phyloP scores from a whole-genome alignment of 208 protist species.

The Leptomonas seymouri region DNA sequence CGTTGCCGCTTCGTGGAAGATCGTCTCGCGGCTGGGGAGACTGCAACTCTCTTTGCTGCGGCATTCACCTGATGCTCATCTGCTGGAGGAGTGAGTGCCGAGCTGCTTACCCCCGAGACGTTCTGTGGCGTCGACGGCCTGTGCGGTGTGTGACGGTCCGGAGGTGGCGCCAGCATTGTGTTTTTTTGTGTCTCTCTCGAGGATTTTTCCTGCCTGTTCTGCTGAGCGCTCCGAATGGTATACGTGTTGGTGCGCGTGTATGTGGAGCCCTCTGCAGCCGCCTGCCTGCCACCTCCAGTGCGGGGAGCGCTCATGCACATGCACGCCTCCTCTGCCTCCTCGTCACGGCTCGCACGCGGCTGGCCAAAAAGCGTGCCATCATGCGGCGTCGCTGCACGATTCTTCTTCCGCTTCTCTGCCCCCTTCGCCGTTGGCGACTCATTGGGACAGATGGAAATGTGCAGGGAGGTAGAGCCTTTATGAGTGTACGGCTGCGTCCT shows the following conservation, averaged over 20 bases:
- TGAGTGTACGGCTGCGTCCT: neutral
- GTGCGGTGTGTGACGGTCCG: neutral
- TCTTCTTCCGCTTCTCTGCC: neutral
- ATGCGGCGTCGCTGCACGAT: neutral
- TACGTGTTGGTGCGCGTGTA: conserved; percentile 14
- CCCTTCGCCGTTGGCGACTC: neutral
- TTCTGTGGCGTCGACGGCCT: neutral
- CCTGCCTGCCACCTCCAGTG: neutral
- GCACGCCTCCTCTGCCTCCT: conserved; percentile 1
- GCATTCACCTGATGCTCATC: neutral
- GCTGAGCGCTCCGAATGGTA: neutral
- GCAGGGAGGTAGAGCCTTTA: neutral
- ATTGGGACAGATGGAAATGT: neutral
- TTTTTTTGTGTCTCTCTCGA: neutral
- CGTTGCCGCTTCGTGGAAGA: neutral
- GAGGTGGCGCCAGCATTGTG: neutral
- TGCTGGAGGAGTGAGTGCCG: too few relatives aligned
- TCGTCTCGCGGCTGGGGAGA: neutral
- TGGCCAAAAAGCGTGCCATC: neutral
- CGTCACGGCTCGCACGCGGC: neutral
- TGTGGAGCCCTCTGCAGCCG: neutral
- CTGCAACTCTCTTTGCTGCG: neutral
- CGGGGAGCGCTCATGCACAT: conserved; percentile 5
- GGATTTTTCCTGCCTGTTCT: neutral
- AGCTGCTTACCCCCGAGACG: neutral